phyloP scores from a whole-genome alignment of 495 filamentous ascomycete species.

The Ramalina intermedia region DNA sequence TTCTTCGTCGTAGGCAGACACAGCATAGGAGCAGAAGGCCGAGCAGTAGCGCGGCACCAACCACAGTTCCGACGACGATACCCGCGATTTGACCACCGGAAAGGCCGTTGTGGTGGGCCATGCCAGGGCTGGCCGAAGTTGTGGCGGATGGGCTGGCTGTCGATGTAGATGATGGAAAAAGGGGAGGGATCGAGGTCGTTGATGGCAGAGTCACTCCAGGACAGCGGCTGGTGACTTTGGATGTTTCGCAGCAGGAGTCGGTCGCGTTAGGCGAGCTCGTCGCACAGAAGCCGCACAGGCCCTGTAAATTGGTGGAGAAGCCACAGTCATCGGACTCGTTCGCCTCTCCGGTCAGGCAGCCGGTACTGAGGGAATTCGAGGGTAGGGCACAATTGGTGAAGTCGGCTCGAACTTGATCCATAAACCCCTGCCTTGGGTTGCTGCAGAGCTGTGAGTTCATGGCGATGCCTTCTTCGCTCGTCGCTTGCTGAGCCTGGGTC shows the following conservation, averaged over 20 bases:
- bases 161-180: slow-evolving; percentile 34
- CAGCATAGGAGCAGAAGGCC: slow-evolving; percentile 46
- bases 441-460: slow-evolving; percentile 62
- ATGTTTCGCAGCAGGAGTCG: slow-evolving; percentile 84
- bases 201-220: slow-evolving; percentile 58
- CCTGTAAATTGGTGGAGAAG: slow-evolving; percentile 63
- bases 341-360: slow-evolving; percentile 57
- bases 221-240: slow-evolving; percentile 59
- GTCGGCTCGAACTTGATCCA: slow-evolving; percentile 74
- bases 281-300: slow-evolving; percentile 77
- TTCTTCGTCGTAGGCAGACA: slow-evolving; percentile 36
- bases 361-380: slow-evolving; percentile 53
- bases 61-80: slow-evolving; percentile 69
- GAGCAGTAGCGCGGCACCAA: slow-evolving; percentile 51
- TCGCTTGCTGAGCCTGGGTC: slow-evolving; percentile 60
- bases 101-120: slow-evolving; percentile 32
- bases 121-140: slow-evolving; percentile 26
- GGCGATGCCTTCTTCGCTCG: slow-evolving; percentile 72
- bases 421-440: slow-evolving; percentile 43
- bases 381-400: slow-evolving; percentile 82
- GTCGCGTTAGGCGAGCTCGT: slow-evolving; percentile 75
- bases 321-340: slow-evolving; percentile 89
- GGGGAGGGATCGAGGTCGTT: slow-evolving; percentile 53
- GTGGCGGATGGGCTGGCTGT: slow-evolving; percentile 29
- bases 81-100: slow-evolving; percentile 81